Evolutionary conservation across 2,329 filamentous ascomycete species (phyloP).

Genomic region (Claviceps sp.): DNA sequence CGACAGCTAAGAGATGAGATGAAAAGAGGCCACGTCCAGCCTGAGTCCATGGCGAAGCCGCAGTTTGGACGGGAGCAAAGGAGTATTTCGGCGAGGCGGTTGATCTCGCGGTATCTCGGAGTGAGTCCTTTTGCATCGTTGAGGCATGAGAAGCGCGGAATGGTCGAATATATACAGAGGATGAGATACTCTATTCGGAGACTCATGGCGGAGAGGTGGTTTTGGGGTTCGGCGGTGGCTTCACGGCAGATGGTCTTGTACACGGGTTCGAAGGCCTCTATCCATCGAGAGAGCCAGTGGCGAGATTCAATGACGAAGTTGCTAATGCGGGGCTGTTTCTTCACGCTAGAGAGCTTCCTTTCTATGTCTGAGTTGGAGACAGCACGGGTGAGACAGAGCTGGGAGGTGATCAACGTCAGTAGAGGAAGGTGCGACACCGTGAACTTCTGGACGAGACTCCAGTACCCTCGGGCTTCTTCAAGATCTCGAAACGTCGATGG

Average conservation of each 20-base stretch:
- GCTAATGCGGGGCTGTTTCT: constrained; percentile 15
- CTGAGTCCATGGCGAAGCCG: constrained; percentile 32
- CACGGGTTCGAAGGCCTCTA: constrained; percentile 23
- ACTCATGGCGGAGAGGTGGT: constrained; percentile 25
- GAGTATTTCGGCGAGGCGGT: constrained; percentile 22
- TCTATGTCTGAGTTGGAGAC: constrained; percentile 16
- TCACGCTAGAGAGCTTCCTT: constrained; percentile 18
- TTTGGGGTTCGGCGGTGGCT: constrained; percentile 9
- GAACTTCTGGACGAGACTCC: constrained; percentile 23
- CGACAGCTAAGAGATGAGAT: constrained; percentile 27
- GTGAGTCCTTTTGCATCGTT: constrained; percentile 24
- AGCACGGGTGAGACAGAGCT: constrained; percentile 17
- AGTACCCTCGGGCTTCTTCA: constrained; percentile 25
- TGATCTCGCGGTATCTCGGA: constrained; percentile 29
- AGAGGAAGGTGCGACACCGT: constrained; percentile 24
- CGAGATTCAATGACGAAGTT: constrained; percentile 23
- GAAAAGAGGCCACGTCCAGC: constrained; percentile 31
- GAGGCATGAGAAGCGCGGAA: constrained; percentile 24
- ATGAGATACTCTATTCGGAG: constrained; percentile 30
- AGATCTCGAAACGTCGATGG: constrained; percentile 18
- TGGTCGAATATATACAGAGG: constrained; percentile 23
- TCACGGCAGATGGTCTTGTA: constrained; percentile 16
- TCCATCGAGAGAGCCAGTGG: constrained; percentile 27
- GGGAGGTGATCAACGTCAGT: constrained; percentile 17
- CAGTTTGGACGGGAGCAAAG: constrained; percentile 22